Evolutionary conservation across 441 rosid species (phyloP), one percentile per base, ranked within the genome.

Genomic region (Mallotus japonicus): DNA sequence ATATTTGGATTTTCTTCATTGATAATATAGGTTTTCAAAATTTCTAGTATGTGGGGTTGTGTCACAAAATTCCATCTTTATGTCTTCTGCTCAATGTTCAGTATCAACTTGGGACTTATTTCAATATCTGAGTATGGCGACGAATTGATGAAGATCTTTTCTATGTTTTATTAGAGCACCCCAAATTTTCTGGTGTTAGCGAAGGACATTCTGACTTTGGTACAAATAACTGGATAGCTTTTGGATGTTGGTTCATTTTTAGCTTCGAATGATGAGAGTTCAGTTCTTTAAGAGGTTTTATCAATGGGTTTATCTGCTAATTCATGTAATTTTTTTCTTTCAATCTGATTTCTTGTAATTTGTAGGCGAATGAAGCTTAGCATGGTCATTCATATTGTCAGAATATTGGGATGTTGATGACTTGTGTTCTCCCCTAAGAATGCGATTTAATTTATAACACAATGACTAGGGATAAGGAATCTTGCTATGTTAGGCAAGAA

Each of bases 1-100:
- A 57, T 54, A 28, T 73, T 42, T 59, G 17, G 55, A 32, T 72
- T 73, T 60, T 69, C 55, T 19, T 76, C 51, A 55, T 62, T 76
- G 78, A 76, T 79, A 49, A 40, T 19, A 6, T 49, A 70, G 73
- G 70, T 77, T 75, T 75, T 72, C 59, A 58, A 58, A 54, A 50
- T 73, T 70, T 65, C 71, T 37, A 13, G 49, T 32, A 22, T 60
- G 20, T 34, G 55, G 55, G 37, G 50, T 65, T 60, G 11, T 42
- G 59, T 70, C n/a, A n/a, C 49, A 46, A 66, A 59, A n/a, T 64
- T 24, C 14, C 5, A 63, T 76, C 69, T 69, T 34, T 73, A 49
- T 61, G 62, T 19, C 62, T 58, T 57, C 57, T 75, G 67, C 42
- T 34, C 37, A 59, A 61, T 49, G 32, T 67, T 50, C 17, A 10